Evolutionary conservation across 208 protist genomes (phyloP), one percentile per base, ranked within the genome.

Genomic region (Trypanosoma avium): DNA sequence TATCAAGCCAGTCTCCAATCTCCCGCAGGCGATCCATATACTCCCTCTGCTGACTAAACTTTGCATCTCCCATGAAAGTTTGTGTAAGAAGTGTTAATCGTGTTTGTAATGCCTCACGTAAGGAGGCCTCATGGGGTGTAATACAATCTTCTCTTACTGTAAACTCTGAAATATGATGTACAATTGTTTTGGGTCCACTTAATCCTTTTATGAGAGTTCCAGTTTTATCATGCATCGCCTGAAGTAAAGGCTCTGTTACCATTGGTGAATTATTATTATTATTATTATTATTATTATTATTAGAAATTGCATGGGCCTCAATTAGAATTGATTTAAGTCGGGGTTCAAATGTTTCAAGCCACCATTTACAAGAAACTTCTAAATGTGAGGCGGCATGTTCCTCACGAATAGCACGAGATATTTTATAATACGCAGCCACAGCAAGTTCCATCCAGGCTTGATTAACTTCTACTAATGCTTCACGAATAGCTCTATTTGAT

Each of bases 1-100:
- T 77, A 36, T 92, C 88, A n/a, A 94, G 69, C 83, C 84, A 94
- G 55, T 92, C 88, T 33, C 73, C 70, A 49, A 94, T 68, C 69
- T 94, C 88, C 29, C 85, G 74, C 58, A 94, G 49, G 13, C 82
- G 75, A 36, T 86, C 75, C 40, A 65, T 69, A 67, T 90, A 86
- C 67, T 92, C 82, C 10, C 59, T 61, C 29, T 75, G 76, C 29
- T 71, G 76, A 43, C 68, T 73, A 54, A 79, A 86, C 27, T 77
- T 52, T 27, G 74, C 70, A 36, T 79, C 64, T 26, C 73, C 61
- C 12, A 72, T 70, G 45, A 90, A 85, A 45, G 75, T 85, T 48
- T 89, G 70, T 30, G 86, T 78, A 32, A 81, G 79, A 13, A 81
- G 61, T 15, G 86, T 83, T 30, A 90, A 50, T 15, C 61, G 70